phyloP scores from a whole-genome alignment of 2,329 filamentous ascomycete species.

The Colletotrichum tamarilloi region DNA sequence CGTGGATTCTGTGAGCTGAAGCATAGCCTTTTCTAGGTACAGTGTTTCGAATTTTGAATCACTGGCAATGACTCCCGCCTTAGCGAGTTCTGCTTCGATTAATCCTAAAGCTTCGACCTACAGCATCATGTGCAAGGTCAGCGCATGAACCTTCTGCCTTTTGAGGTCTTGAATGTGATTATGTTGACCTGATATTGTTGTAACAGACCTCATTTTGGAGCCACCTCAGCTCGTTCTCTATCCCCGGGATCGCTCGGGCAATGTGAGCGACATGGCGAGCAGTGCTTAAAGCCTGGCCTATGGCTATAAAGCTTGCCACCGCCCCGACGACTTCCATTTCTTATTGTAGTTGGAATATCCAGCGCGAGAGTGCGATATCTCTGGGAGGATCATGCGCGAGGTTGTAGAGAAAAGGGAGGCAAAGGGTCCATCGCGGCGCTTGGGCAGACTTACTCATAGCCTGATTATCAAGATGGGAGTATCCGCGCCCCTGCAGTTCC shows the following conservation, averaged over 20 bases:
- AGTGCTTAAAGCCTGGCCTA: conserved; percentile 17
- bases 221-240: background rate
- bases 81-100: background rate
- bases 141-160: background rate
- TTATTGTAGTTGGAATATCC: background rate
- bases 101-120: conserved; percentile 4
- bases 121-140: fast-evolving
- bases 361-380: fast-evolving
- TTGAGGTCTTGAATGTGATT: background rate
- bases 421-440: background rate
- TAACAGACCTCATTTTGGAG: conserved; percentile 8
- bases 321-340: conserved; percentile 27
- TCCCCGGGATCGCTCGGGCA: conserved; percentile 8
- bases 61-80: background rate
- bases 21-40: background rate
- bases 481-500: background rate
- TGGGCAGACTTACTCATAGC: background rate
- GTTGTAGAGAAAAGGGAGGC: background rate
- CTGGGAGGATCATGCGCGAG: background rate
- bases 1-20: background rate
- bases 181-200: fast-evolving
- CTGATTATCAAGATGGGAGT: background rate
- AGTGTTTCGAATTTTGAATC: background rate
- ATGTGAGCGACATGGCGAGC: background rate
- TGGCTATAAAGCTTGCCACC: conserved; percentile 31